These are phyloP conservation scores for Blepharisma japonicum DNA, from an alignment of 73 alveolate genomes.

Conservation along the genomic window DNA sequence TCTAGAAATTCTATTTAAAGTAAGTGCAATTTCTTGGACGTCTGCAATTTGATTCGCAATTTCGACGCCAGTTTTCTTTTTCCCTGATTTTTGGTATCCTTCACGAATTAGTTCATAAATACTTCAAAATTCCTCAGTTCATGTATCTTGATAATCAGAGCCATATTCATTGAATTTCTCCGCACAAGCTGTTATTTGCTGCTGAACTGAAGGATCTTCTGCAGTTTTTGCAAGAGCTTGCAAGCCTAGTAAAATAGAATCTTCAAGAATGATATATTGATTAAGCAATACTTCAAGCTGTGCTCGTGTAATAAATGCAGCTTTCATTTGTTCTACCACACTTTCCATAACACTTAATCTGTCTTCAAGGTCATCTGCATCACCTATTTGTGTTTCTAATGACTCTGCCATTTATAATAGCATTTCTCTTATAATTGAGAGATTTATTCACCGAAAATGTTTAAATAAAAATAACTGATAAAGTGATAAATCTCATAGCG, in stretches of 20 bases:
- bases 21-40: not conserved
- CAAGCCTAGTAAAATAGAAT: not conserved
- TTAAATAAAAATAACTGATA: not conserved
- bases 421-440: not conserved
- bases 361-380: constrained; percentile 21
- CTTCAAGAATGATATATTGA: constrained; percentile 17
- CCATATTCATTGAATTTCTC: constrained; percentile 21
- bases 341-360: not conserved
- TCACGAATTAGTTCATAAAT: not conserved
- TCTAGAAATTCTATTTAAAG: not conserved
- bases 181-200: constrained; percentile 17
- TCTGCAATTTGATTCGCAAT: not conserved
- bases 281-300: not conserved
- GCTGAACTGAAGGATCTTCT: constrained; percentile 3
- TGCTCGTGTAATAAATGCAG: not conserved
- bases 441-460: not conserved
- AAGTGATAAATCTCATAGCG: not conserved
- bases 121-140: constrained; percentile 10
- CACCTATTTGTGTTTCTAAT: constrained; percentile 7
- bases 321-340: constrained; percentile 16
- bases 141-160: constrained; percentile 25
- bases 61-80: constrained; percentile 4
- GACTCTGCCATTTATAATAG: not conserved
- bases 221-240: constrained; percentile 2
- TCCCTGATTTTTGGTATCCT: not conserved